A percentile compares a stretch with the other conserved stretches of the same genome.
Evolutionary conservation across 2,329 filamentous ascomycete species (phyloP).

Genomic region (Talaromyces sp.): DNA sequence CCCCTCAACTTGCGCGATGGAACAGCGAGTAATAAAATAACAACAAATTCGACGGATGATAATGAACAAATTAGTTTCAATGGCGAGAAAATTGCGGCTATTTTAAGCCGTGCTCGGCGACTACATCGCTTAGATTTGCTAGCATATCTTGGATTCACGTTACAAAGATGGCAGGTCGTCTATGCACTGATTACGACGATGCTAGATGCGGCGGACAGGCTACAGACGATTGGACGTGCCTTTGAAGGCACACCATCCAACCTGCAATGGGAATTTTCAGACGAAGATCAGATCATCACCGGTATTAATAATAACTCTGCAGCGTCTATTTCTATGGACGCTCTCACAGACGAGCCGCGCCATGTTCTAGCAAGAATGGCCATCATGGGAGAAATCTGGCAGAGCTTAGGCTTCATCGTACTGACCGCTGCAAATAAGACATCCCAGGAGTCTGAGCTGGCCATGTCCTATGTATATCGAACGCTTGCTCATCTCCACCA

Average conservation of each 20-base stretch:
- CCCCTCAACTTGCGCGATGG: slow-evolving; percentile 25
- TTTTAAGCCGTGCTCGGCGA: slow-evolving; percentile 31
- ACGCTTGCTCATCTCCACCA: slow-evolving; percentile 46
- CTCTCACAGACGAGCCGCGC: slow-evolving; percentile 26
- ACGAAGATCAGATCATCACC: slow-evolving; percentile 11
- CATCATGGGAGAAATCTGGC: slow-evolving; percentile 39
- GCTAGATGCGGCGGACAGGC: slow-evolving; percentile 35
- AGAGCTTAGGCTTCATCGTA: slow-evolving; percentile 39
- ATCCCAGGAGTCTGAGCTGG: slow-evolving; percentile 31
- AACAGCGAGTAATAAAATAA: slow-evolving; percentile 13
- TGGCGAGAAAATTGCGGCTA: slow-evolving; percentile 29
- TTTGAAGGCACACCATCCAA: slow-evolving; percentile 27
- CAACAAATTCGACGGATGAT: background rate
- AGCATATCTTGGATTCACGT: slow-evolving; percentile 37
- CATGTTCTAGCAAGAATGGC: slow-evolving; percentile 23
- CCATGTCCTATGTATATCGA: slow-evolving; percentile 45
- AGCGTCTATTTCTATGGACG: slow-evolving; percentile 20
- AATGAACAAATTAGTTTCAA: slow-evolving; percentile 21
- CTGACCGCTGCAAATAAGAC: slow-evolving; percentile 39
- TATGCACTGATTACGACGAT: slow-evolving; percentile 37
- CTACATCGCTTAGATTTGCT: slow-evolving; percentile 35
- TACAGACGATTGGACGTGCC: slow-evolving; percentile 20
- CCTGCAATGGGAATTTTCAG: slow-evolving; percentile 25
- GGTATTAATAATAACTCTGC: slow-evolving; percentile 1
- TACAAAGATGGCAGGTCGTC: slow-evolving; percentile 41